Base-by-base conservation (phyloP, 106 monocot species). In the Allium cepa region DNA sequence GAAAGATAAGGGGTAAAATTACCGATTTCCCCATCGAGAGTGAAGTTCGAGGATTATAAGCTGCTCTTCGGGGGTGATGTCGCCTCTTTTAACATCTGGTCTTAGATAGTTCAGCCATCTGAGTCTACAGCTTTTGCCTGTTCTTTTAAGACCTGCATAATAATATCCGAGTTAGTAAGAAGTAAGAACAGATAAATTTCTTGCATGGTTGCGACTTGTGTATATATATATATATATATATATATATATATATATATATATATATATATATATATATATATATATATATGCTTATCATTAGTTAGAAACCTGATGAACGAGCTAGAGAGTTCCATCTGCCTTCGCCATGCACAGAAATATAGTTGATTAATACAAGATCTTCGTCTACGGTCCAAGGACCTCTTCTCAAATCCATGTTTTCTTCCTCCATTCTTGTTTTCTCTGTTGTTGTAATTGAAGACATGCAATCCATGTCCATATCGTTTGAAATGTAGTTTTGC, bases 101-200 rank as follows among this genome's bases (percentile, higher is more conserved):
- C 88, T 82, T 60, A 93, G 86, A 55, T 93, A 93, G 75, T 93
- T 93, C 28, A 93, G 81, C 93, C 93, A 93, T 15, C 93, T 81
- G 64, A 93, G 88, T 14, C 88, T 78, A 81, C 93, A 93, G 70
- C 93, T 93, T 76, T 93, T 93, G 8, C 93, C 93, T 0, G 92
- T 88, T 10, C 88, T 53, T 27, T 79, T 83, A 3, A 88, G 73
- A 11, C 82, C 82, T 82, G 73, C n/a, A 11, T 59, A 55, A 6
- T 55, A 55, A 55, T 12, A 55, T 12, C 11, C 7, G 11, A 55
- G 15, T 15, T 36, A 36, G 53, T 15, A 55, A 55, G 13, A 15
- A 6, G 11, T 0, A 55, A 12, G 15, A 12, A 55, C 53, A 55
- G 1, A 55, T 55, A 55, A 12, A 15, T 8, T 12, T 55, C 2